Evolutionary conservation across 2,329 filamentous ascomycete species (phyloP), one percentile per base, ranked within the genome.

Genomic region (Aspergillus niger): DNA sequence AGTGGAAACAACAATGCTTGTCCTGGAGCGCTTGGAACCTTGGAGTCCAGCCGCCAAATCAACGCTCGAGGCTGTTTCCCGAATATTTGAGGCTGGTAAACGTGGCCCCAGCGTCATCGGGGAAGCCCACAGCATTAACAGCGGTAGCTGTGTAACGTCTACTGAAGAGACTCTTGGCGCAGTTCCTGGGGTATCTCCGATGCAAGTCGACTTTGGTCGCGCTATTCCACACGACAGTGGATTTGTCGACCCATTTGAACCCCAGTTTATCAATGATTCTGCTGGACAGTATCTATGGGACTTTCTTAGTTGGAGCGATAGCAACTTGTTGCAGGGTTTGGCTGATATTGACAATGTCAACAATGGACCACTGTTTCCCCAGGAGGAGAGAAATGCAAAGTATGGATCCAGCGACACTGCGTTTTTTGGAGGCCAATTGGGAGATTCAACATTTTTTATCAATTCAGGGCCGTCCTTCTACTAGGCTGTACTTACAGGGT

Each of bases 21-120:
- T 69, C 0, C 67, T 79, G 8, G 70, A 69, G 41, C 82, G 82
- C 5, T 86, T 90, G 81, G 82, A 86, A 62, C 82, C 86, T 68
- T 89, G 86, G 85, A 88, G 86, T 3, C 79, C 88, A 30, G 85
- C 86, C 2, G 87, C 86, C 0, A 82, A 83, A 63, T 81, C 86
- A 59, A 87, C 85, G 56, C 79, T 86, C 48, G 86, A 89, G 72
- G 86, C 88, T 3, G 82, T 90, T 24, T 82, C 80, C 67, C 82
- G 85, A 65, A 86, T 89, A 76, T 87, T 88, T 69, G 86, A 89
- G 66, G 86, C 86, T 11, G 76, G 74, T 59, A 76, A 76, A 61
- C 68, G 74, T 6, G 66, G 69, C 17, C 66, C 68, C 17, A 63
- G 62, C 17, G 58, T 67, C 20, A 61, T 44, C 20, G 63, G 59